phyloP scores from a whole-genome alignment of 2,329 filamentous ascomycete genomes.

The Penicillium sp. region DNA sequence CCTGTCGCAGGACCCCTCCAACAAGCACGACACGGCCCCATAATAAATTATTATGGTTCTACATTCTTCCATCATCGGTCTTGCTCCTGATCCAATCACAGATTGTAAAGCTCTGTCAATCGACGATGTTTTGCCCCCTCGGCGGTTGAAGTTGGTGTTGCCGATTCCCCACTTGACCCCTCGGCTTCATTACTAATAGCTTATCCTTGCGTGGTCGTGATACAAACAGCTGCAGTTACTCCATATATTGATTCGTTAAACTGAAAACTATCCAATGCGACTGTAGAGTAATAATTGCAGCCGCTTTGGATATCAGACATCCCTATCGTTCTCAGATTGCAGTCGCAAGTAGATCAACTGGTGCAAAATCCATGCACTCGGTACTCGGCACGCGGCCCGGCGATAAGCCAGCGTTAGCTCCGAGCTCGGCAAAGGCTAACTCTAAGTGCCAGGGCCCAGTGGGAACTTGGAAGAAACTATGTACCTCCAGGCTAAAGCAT shows the following conservation, averaged over 20 bases:
- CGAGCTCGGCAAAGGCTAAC: constrained; percentile 6
- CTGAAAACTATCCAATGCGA: neutral
- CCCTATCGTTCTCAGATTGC: neutral
- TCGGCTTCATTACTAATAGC: neutral
- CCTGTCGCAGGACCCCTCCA: neutral
- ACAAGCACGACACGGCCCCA: neutral
- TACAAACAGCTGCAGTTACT: neutral
- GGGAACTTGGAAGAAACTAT: too few relatives aligned
- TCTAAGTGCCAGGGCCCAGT: too few relatives aligned
- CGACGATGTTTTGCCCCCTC: neutral
- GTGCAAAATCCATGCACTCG: neutral
- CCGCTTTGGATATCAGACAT: neutral
- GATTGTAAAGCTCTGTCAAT: neutral
- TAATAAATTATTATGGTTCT: neutral
- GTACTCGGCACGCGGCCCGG: constrained; percentile 22
- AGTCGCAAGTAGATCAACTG: neutral
- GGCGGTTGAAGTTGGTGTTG: neutral
- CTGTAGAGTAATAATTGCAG: neutral
- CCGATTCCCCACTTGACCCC: neutral
- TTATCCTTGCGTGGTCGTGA: neutral
- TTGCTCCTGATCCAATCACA: constrained; percentile 7
- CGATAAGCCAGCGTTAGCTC: constrained; percentile 17
- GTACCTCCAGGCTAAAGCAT: neutral
- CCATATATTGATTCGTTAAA: too few relatives aligned
- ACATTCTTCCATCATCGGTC: neutral